Base-by-base conservation (phyloP, 1,284 basidiomycete genomes). In the Irpex sp. region DNA sequence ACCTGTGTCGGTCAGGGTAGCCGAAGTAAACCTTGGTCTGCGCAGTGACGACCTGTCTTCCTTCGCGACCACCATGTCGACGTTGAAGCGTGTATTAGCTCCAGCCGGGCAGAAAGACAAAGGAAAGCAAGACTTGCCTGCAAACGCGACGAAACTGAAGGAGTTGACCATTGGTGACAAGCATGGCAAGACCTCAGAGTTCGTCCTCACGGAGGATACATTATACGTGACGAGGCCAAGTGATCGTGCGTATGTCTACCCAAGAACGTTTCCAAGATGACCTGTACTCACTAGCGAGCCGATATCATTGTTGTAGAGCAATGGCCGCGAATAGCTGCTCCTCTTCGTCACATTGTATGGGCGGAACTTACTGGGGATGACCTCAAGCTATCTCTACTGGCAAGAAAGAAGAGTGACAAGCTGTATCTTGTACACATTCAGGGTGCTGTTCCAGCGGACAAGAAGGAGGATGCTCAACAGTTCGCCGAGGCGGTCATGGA, bases 401-500 rank as follows among this genome's bases (percentile, higher is more conserved):
- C 72, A 2, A 67, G 65, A 64, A 68, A 63, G n/a, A 78, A 75
- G 60, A 74, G 75, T 62, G 78, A 77, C 5, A 66, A 68, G n/a
- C 71, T 81, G 7, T 68, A 70, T 8, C 75, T 88, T 59, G 70
- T 78, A 8, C 77, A 80, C 26, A 59, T 82, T 40, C 75, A 74
- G 5, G 85, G 85, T 1, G 70, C 70, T 4, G 78, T 85, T 2
- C 63, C 77, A 31, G 75, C 75, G 6, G 71, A 71, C 4, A 72
- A 81, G 63, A 70, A 72, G 26, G 67, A 69, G 37, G 72, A 74
- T 5, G 84, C 83, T 1, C 71, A 78, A 56, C 75, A 80, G 64
- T 94, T 91, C 87, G 80, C 82, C 6, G 77, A 80, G 55, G 73
- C 75, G 3, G 73, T 89, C 19, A 85, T 90, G 81, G 72, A 78